Evolutionary conservation across 2,329 filamentous ascomycete species (phyloP), one percentile per base, ranked within the genome.

Genomic region (Cytospora paraplurivora): DNA sequence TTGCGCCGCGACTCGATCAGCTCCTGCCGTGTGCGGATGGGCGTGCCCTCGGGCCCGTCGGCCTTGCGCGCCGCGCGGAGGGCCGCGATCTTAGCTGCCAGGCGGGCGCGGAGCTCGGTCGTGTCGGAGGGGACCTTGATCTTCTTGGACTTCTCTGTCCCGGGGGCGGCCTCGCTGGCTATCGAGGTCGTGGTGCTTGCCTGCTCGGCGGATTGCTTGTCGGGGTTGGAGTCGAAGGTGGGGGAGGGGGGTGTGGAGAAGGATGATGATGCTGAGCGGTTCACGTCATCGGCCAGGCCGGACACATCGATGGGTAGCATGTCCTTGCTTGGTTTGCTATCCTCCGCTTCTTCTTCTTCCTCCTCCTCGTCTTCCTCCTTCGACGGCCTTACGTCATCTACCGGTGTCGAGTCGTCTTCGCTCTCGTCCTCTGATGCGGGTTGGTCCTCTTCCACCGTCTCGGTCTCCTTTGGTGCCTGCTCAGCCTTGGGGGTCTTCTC

Each of bases 21-120:
- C 73, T 98, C 93, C 77, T 96, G 90, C 66, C 95, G 87, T 66
- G 92, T 96, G 67, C 90, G 88, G 63, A 94, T 91, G 17, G 90
- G 88, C 71, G 90, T 89, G 65, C 92, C 92, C 70, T 96, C 88
- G 0, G 88, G 83, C 7, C 90, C 92, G 70, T 96, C 92, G 7
- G 94, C 93, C 75, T 97, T 97, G 65, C 95, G 88, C 33, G 88
- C 88, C 11, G 91, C 90, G 65, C 94, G 90, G 56, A 98, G 86
- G 53, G 89, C 89, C 69, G 95, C 91, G 62, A 99, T 93, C 67
- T 88, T 90, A 69, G 91, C 90, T 62, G 90, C 88, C 57, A 99
- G 82, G 52, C 93, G 89, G 63, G 89, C 87, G 71, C 90, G 88
- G 54, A 97, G 85, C 33, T 89, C 86, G 65, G 91, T 87, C 50